Percentiles rank a stretch among this genome's conserved stretches.
Conservation (phyloP, 169 alveolate species). For the Plasmodium vivax region DNA sequence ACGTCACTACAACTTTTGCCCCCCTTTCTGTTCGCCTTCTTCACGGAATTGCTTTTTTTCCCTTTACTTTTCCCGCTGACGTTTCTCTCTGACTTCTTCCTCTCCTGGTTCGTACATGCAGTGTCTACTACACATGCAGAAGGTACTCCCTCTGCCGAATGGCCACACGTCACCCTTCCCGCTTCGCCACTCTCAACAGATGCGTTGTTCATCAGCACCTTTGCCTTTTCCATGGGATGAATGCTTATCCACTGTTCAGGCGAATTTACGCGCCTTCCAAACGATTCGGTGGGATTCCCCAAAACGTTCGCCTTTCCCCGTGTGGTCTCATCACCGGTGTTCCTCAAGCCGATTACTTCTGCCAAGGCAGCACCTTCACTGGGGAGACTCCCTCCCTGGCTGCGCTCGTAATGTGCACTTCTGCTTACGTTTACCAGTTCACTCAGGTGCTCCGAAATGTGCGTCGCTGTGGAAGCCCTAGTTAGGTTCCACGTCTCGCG, state of each 20-base stretch:
- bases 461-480: conserved; percentile 44
- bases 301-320: background rate
- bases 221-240: background rate
- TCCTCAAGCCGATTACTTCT: background rate
- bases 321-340: background rate
- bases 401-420: conserved; percentile 1
- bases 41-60: background rate
- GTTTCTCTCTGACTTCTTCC: background rate
- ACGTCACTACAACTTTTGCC: background rate
- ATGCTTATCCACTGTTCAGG: background rate
- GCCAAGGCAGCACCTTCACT: background rate
- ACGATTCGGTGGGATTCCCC: background rate
- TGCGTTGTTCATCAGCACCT: background rate
- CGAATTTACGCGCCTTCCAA: background rate
- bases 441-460: conserved; percentile 17
- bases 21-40: background rate
- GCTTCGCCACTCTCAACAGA: background rate
- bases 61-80: background rate
- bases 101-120: background rate
- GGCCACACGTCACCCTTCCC: background rate
- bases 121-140: background rate
- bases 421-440: conserved; percentile 3
- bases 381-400: background rate
- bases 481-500: conserved; percentile 18
- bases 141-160: background rate